phyloP scores from a whole-genome alignment of 495 filamentous ascomycete species.

The Daldinia decipiens region DNA sequence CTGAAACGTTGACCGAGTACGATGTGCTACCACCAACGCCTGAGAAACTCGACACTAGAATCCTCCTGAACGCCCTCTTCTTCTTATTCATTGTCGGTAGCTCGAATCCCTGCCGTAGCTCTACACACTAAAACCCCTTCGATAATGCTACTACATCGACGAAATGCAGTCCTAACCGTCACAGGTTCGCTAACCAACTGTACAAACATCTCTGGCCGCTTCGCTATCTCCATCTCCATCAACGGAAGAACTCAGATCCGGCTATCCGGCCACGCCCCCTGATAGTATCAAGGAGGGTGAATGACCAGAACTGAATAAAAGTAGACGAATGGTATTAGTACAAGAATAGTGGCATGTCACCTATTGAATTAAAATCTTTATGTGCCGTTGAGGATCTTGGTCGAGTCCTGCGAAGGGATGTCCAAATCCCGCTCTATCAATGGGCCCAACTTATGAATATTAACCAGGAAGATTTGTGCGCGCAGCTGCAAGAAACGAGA shows the following conservation, averaged over 20 bases:
- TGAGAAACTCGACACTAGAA: conserved; percentile 24
- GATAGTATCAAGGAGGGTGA: conserved; percentile 2
- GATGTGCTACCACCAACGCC: conserved; percentile 43
- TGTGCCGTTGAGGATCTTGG: conserved; percentile 28
- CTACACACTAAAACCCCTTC: conserved; percentile 33
- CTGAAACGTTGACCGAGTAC: conserved; percentile 30
- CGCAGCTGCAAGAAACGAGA: conserved; percentile 25
- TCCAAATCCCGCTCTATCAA: conserved; percentile 30
- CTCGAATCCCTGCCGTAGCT: conserved; percentile 17
- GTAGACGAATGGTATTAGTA: conserved; percentile 42
- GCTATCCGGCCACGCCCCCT: neutral
- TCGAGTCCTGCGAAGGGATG: conserved; percentile 8
- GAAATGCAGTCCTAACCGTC: conserved; percentile 17
- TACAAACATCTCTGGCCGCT: conserved; percentile 14
- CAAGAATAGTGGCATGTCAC: conserved; percentile 39
- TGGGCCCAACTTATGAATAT: conserved; percentile 12
- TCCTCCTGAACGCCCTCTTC: conserved; percentile 33
- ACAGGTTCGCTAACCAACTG: conserved; percentile 21
- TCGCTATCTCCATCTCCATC: neutral
- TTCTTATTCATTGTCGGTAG: conserved; percentile 20
- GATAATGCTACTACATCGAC: conserved; percentile 31
- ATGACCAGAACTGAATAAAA: conserved; percentile 16
- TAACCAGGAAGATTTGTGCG: conserved; percentile 29
- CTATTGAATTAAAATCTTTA: conserved; percentile 31
- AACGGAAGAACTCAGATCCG: neutral